Evolutionary conservation across 2,329 filamentous ascomycete species (phyloP).

Genomic region (Metarhizium album): DNA sequence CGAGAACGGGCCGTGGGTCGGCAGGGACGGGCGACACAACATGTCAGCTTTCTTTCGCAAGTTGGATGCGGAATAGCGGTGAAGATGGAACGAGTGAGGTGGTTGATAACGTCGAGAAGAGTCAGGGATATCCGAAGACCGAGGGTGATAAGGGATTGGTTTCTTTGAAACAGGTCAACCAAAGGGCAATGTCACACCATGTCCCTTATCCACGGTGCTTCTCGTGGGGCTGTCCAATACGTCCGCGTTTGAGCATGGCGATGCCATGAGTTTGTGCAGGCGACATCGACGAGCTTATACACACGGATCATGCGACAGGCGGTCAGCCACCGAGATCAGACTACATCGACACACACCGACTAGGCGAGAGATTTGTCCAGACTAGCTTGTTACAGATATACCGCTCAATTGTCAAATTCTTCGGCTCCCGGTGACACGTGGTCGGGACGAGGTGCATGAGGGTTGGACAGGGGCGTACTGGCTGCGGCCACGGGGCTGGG

Average conservation of each 20-base stretch:
- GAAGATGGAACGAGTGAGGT: neutral
- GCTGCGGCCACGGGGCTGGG: neutral
- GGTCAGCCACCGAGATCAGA: neutral
- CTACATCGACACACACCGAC: neutral
- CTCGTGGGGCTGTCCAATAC: too few species aligned
- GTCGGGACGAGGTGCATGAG: neutral
- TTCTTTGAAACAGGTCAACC: too few species aligned
- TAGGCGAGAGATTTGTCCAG: neutral
- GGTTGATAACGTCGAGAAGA: neutral
- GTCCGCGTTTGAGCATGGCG: neutral
- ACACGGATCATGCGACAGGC: neutral
- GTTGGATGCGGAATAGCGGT: neutral
- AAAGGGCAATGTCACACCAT: neutral
- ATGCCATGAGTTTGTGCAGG: neutral
- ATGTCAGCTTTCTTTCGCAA: too few species aligned
- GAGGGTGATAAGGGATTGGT: too few species aligned
- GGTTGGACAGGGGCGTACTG: neutral
- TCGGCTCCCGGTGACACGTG: neutral
- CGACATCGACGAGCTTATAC: neutral
- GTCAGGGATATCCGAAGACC: neutral
- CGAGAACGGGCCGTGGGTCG: constrained; percentile 1
- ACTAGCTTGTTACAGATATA: neutral
- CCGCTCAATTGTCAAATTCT: too few species aligned
- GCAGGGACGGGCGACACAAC: neutral
- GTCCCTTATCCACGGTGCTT: neutral